Percentiles rank a stretch among this genome's conserved stretches.
Evolutionary conservation across 371 early-diverging fungal species (phyloP).

Genomic region (Mucor circinelloides): DNA sequence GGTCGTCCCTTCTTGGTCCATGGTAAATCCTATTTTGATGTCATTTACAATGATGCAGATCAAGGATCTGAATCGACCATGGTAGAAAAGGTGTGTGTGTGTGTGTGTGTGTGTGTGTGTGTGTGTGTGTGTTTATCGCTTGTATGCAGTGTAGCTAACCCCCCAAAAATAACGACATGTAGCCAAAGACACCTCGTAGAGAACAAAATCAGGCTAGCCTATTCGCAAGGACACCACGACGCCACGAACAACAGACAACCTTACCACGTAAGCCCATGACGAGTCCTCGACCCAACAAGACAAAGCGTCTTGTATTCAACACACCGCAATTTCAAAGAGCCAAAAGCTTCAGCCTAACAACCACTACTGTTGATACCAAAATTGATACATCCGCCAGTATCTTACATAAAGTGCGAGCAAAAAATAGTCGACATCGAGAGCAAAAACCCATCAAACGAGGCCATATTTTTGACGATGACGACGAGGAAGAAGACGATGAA

Average conservation of each 20-base stretch:
- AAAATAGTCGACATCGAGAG: slow-evolving; percentile 27
- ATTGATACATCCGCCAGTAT: slow-evolving; percentile 21
- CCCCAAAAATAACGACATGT: too few relatives aligned
- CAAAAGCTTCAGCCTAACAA: neutral
- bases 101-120: neutral
- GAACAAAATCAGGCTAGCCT: neutral
- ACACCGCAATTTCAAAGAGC: slow-evolving; percentile 41
- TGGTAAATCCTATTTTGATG: slow-evolving; percentile 41
- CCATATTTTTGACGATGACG: slow-evolving; percentile 20
- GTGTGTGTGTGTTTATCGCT: neutral
- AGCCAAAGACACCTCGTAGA: neutral
- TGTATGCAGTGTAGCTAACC: neutral
- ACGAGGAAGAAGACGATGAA: slow-evolving; percentile 14
- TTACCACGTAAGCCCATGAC: slow-evolving; percentile 19
- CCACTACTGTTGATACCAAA: slow-evolving; percentile 3
- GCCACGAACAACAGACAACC: slow-evolving; percentile 1
- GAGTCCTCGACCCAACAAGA: slow-evolving; percentile 11
- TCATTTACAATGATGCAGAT: slow-evolving; percentile 17
- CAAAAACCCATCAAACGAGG: slow-evolving; percentile 17
- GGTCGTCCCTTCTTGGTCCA: slow-evolving; percentile 39
- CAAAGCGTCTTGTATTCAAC: slow-evolving; percentile 23
- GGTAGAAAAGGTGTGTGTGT: neutral
- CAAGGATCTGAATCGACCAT: neutral
- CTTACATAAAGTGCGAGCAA: slow-evolving; percentile 39
- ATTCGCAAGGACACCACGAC: slow-evolving; percentile 19